Evolutionary conservation across 2,329 filamentous ascomycete genomes (phyloP), one percentile per base, ranked within the genome.

Genomic region (Nigrospora sphaerica): DNA sequence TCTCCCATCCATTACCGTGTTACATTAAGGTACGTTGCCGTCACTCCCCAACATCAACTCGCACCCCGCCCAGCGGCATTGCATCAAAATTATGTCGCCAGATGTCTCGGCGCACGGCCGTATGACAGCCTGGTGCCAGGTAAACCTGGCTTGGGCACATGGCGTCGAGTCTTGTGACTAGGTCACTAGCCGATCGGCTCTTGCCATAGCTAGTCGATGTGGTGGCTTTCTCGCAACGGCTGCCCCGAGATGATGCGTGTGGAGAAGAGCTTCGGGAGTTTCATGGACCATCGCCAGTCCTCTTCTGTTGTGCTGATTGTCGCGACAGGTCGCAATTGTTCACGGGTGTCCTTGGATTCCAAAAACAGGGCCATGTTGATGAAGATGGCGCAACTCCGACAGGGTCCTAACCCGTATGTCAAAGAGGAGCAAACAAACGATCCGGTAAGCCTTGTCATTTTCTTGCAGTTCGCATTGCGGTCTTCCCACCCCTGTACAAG

Each of bases 341-440:
- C 5, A 6, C 23, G 23, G 23, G 23, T 28, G 23, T 28, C 7
- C 23, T 28, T 28, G 23, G 23, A 28, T 28, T 28, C 23, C 23
- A 28, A 28, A 28, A 28, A 28, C n/a, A n/a, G 35, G 42, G 42
- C 42, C 35, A 44, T 44, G 42, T 33, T 68, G 59, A 65, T 68
- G 57, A 67, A 67, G 56, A 73, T 73, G 70, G 67, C 67, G 53
- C 68, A 69, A 54, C 67, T 69, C 53, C 67, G 67, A 53, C 68
- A 70, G 64, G 65, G 62, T 57, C 58, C 67, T 45, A 62, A 64
- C 61, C 63, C 66, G 42, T 69, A 63, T 46, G 54, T 65, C 49
- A 71, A 72, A 54, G 68, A 71, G 52, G 69, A 72, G 55, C 58
- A 55, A 17, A 63, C 65, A 34, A 58, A 60, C 52, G 69, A 71